Evolutionary conservation across 179 eudicot species (phyloP), one percentile per base, ranked within the genome.

Genomic region (Silene coronaria): DNA sequence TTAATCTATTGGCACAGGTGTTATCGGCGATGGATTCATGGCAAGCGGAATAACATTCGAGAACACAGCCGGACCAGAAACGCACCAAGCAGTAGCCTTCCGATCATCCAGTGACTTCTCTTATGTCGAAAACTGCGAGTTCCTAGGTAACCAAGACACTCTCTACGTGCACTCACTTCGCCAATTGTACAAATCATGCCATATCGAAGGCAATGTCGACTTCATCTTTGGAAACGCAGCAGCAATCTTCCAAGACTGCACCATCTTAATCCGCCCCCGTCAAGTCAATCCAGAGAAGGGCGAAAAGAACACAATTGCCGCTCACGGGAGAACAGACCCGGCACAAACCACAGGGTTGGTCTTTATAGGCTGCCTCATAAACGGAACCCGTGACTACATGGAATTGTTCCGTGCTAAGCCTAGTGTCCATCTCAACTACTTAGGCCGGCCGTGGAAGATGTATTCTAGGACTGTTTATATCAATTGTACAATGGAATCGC

Each of bases 171-270:
- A 85, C 65, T 68, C 86, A 59, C 84, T 79, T 1, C 81, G 85
- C 0, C 90, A 87, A 66, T 64, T 81, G 75, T 87, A 65, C 84
- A 80, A 75, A 19, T 73, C 81, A 26, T 87, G 90, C 45, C 74
- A 1, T 16, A 81, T 87, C 11, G 78, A 77, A 60, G 89, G 89
- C 6, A 87, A 75, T 27, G 81, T 87, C 0, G 88, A 87, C 78
- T 85, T 85, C 84, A 68, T 87, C 27, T 85, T 87, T 28, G 90
- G 90, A 3, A 81, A 77, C n/a, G 83, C 88, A 0, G 86, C 90
- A 9, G 78, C 88, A 5, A 66, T 85, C 75, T 87, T 87, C 76
- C 76, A 81, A 21, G 60, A 87, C 72, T 87, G 90, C 80, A 80
- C 82, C 45, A 81, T 85, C 74, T 55, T 85, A 4, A 74, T 83